Base-by-base conservation (phyloP, 225 moss, liverwort and hornwort species). In the Rhytidiadelphus loreus region DNA sequence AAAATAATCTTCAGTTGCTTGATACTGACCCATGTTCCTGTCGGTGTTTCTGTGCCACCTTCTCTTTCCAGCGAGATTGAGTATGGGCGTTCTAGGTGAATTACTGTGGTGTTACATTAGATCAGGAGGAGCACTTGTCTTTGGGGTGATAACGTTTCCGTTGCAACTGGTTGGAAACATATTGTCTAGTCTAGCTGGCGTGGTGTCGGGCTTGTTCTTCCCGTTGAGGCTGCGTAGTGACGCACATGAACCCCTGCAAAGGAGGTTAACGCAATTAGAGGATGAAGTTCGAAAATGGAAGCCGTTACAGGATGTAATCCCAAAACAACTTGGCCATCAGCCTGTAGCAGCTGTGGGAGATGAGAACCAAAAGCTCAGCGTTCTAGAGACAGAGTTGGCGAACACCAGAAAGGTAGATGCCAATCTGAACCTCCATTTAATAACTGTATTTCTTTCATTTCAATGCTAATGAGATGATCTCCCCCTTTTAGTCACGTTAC, bases 321-420 rank as follows among this genome's bases (percentile, higher is more conserved):
- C 90, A 35, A 79, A 77, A n/a, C 85, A 64, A 14, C 32, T 65
- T 68, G 80, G 60, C n/a, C 69, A 58, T 35, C 82, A 64, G 20
- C 80, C 76, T 35, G 87, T 33, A 25, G 35, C 46, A 35, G 16
- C 28, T 77, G 61, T 25, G 17, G 85, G 68, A 33, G 88, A 91
- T 48, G 70, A 91, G 44, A 62, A 70, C 71, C 81, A 88, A 58
- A 93, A 92, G 48, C 89, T 93, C 80, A 91, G 65, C 24, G 33
- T 83, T 64, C 90, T 94, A 3, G 94, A 94, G 87, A 92, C 92
- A 76, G 93, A 94, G 85, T 59, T 94, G 76, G 94, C 93, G 4
- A 91, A 93, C 83, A 92, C 94, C 35, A 90, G 87, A 83, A 94
- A 93, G 79, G 94, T 94, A 50, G 70, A 81, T 77, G n/a, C 33